Conservation (phyloP, 768 basidiomycete genomes). For the Amanita pallidorosea region DNA sequence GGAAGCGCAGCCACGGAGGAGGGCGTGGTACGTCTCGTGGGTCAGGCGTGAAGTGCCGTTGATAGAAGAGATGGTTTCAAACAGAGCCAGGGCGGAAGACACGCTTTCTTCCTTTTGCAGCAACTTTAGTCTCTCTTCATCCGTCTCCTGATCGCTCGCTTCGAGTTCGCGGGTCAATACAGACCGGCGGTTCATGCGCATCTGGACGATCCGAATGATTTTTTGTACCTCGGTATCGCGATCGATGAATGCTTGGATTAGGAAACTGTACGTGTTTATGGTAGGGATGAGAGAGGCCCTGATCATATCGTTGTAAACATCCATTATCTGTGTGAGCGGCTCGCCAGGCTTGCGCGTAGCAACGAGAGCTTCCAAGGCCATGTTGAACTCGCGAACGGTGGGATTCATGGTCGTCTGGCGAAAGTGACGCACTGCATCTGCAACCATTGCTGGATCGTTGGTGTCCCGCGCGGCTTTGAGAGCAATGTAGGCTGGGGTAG, state of each 20-base stretch:
- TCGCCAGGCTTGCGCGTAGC: slow-evolving; percentile 35
- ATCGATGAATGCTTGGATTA: slow-evolving; percentile 51
- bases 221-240: slow-evolving; percentile 58
- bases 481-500: slow-evolving; percentile 12
- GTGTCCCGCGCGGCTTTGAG: slow-evolving; percentile 17
- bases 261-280: slow-evolving; percentile 42
- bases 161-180: slow-evolving; percentile 16
- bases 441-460: slow-evolving; percentile 16
- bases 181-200: slow-evolving; percentile 25
- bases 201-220: slow-evolving; percentile 30
- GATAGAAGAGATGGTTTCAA: slow-evolving; percentile 38
- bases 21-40: slow-evolving; percentile 30
- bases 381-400: slow-evolving; percentile 48
- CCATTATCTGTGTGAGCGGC: slow-evolving; percentile 45
- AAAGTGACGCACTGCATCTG: slow-evolving; percentile 26
- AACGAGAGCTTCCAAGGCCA: slow-evolving; percentile 44
- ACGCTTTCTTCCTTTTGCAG: slow-evolving; percentile 64
- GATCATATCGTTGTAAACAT: slow-evolving; percentile 68
- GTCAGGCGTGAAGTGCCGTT: slow-evolving; percentile 21
- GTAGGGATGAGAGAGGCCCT: slow-evolving; percentile 52
- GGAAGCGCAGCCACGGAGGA: slow-evolving; percentile 53
- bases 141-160: slow-evolving; percentile 12
- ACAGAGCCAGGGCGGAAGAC: slow-evolving; percentile 58
- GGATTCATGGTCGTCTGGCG: slow-evolving; percentile 19
- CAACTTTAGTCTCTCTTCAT: slow-evolving; percentile 26